phyloP scores from a whole-genome alignment of 2,329 filamentous ascomycete species.

The Monosporascus sp. region DNA sequence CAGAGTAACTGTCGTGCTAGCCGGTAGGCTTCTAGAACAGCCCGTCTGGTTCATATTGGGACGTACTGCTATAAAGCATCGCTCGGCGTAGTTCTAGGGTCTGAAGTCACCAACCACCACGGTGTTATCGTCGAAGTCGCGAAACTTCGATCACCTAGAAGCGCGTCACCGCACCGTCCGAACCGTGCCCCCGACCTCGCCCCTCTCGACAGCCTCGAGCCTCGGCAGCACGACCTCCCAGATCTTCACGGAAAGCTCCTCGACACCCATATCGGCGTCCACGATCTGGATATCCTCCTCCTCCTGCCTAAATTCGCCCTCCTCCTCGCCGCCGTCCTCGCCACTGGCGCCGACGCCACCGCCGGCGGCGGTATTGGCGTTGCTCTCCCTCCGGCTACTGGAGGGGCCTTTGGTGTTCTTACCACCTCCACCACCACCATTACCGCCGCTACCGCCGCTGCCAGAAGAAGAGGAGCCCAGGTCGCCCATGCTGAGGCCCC shows the following conservation, averaged over 20 bases:
- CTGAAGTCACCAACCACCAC: too few species aligned
- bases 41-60: too few species aligned
- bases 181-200: conserved; percentile 40
- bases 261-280: conserved; percentile 47
- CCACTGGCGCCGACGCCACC: conserved; percentile 8
- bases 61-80: too few species aligned
- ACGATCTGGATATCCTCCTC: conserved; percentile 49
- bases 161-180: conserved; percentile 33
- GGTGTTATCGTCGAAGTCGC: too few species aligned
- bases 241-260: conserved; percentile 51
- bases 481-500: conserved; percentile 44
- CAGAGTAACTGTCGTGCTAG: too few species aligned
- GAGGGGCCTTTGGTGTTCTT: too few species aligned
- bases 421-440: neutral
- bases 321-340: conserved; percentile 16
- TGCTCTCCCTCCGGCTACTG: neutral
- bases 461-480: conserved; percentile 25
- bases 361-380: conserved; percentile 9
- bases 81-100: too few species aligned
- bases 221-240: conserved; percentile 45
- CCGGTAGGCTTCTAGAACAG: too few species aligned
- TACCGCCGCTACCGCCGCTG: conserved; percentile 2
- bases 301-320: conserved; percentile 39
- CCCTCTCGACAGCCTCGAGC: conserved; percentile 43
- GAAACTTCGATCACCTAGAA: too few species aligned